Conservation (phyloP, 108 stramenopile species). For the Cyclostephanos tholiformis region DNA sequence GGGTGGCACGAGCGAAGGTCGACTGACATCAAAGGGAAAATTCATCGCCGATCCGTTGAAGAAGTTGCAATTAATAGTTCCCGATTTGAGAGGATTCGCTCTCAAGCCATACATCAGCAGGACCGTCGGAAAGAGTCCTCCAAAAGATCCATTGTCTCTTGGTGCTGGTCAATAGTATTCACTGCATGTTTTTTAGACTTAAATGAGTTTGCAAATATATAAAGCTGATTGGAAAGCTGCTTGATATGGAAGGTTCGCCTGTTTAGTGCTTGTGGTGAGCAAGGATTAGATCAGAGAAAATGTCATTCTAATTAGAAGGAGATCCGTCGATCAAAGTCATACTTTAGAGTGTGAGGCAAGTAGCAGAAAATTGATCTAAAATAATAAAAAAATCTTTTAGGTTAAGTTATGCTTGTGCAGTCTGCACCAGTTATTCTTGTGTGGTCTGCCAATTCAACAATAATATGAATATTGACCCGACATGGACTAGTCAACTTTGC, state of each 20-base stretch:
- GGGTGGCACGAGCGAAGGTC: slow-evolving; percentile 80
- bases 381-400: too few species aligned
- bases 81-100: slow-evolving; percentile 79
- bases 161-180: slow-evolving; percentile 10
- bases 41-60: slow-evolving; percentile 76
- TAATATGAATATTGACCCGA: too few species aligned
- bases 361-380: not conserved
- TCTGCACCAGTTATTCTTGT: too few species aligned
- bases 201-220: not conserved
- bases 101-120: slow-evolving; percentile 80
- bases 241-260: not conserved
- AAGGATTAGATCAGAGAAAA: not conserved
- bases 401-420: too few species aligned
- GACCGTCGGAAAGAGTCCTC: slow-evolving; percentile 68
- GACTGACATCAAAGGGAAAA: slow-evolving; percentile 69
- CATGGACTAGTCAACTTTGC: too few species aligned
- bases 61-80: slow-evolving; percentile 75
- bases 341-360: not conserved
- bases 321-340: not conserved
- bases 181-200: not conserved
- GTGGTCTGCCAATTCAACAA: too few species aligned
- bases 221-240: not conserved
- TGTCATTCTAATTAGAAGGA: not conserved
- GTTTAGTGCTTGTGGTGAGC: not conserved
- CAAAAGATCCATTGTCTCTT: slow-evolving; percentile 47